Base-by-base conservation (phyloP, 192 early-diverging fungal species). In the Coemansia sp. region DNA sequence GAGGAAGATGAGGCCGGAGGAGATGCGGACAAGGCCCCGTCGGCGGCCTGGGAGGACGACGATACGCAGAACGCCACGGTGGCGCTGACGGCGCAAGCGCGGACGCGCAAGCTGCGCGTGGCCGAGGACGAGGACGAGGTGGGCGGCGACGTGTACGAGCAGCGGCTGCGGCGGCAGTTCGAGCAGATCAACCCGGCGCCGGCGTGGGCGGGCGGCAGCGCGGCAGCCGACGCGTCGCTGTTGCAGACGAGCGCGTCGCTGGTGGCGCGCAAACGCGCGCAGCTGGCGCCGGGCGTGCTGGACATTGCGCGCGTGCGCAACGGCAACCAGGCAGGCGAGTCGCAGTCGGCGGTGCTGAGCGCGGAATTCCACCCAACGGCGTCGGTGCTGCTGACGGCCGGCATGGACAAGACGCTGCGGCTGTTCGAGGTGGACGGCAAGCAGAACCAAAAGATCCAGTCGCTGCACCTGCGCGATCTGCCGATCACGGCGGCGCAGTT, bases 391-490 rank as follows among this genome's bases (percentile, higher is more conserved):
- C 56, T 98, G 60, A 96, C 94, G 0, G 88, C 86, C 3, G 92
- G 94, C 5, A 78, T 89, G 20, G 95, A 98, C 67, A 85, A 83
- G 57, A 94, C 94, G 12, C 54, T 98, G 54, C 79, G 89, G 7
- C 60, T 98, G 34, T 96, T 96, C 40, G 71, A 91, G 43, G 81
- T 95, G 5, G 94, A 98, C 47, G 94, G 94, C 17, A 93, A 91
- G 67, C 62, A 87, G 28, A 98, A 98, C 70, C 89, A 85, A 38
- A 88, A 94, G 70, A 83, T 98, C 47, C 91, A 94, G 75, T 88
- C 85, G 8, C 70, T 97, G n/a, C 81, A 81, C 52, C 83, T 95
- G 60, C 87, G 91, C 58, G 94, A 97, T 69, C 60, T 96, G 60
- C 90, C 92, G 4, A 89, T 97, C 32, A 74, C 81, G 60, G 62